Percentiles rank a stretch among this genome's conserved stretches.
phyloP scores from a whole-genome alignment of 352 stramenopile species.

The Pythium vanterpoolii region DNA sequence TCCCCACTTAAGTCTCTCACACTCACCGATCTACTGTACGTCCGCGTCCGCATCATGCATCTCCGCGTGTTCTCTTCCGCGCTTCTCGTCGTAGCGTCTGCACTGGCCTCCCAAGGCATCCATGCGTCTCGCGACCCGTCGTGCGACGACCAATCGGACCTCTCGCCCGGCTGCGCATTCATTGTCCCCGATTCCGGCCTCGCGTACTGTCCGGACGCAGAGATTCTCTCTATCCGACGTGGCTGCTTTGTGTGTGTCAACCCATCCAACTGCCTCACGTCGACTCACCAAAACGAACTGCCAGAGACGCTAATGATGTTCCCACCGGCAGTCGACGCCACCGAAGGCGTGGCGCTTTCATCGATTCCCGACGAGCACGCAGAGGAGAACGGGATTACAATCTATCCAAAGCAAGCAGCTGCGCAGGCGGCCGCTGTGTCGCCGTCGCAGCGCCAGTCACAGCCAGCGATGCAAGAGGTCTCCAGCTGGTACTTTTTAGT shows the following conservation, averaged over 20 bases:
- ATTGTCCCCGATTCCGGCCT: not conserved
- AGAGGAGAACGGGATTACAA: not conserved
- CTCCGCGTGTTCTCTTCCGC: not conserved
- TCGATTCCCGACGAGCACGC: not conserved
- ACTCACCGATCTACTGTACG: not conserved
- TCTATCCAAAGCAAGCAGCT: slow-evolving; percentile 2
- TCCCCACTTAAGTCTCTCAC: slow-evolving; percentile 1
- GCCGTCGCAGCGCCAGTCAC: slow-evolving; percentile 3
- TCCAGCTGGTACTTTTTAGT: slow-evolving; percentile 49
- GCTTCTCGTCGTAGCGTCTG: not conserved
- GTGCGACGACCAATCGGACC: slow-evolving; percentile 39
- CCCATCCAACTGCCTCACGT: slow-evolving; percentile 20
- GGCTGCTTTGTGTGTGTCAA: slow-evolving; percentile 61
- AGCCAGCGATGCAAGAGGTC: slow-evolving; percentile 10
- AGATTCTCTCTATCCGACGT: slow-evolving; percentile 37
- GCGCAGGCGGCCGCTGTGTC: not conserved
- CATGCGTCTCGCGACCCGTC: slow-evolving; percentile 12
- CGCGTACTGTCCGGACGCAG: slow-evolving; percentile 21
- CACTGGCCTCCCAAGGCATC: not conserved
- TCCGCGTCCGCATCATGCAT: not conserved
- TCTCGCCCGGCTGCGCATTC: slow-evolving; percentile 8
- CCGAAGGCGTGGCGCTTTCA: not conserved
- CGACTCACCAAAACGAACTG: not conserved
- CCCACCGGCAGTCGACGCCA: not conserved
- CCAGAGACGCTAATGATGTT: not conserved